Conservation (phyloP, 345 rosid species). For the Luvunga scandens region DNA sequence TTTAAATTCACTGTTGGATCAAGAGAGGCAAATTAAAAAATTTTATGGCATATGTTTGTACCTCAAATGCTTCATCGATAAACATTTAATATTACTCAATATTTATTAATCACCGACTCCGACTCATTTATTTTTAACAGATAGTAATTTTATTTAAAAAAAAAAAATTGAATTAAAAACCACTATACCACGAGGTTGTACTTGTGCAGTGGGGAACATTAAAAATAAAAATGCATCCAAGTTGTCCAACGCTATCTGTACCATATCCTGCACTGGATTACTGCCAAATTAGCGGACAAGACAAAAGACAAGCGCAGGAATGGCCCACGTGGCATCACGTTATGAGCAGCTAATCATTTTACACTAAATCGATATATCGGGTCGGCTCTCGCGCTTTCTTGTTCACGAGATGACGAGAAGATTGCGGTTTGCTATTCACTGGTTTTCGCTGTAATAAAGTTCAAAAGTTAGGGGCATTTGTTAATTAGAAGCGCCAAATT, state of each 20-base stretch:
- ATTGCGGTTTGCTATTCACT: not conserved
- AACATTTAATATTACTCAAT: not conserved
- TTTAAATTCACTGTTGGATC: not conserved
- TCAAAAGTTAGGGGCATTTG: slow-evolving; percentile 18
- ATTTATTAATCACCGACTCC: not conserved
- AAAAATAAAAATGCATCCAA: too few species aligned
- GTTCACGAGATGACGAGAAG: slow-evolving; percentile 15
- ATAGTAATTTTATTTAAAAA: too few species aligned
- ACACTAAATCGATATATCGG: slow-evolving; percentile 2
- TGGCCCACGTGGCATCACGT: slow-evolving; percentile 22
- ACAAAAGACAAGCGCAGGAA: slow-evolving; percentile 15
- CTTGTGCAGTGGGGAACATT: too few species aligned
- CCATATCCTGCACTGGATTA: not conserved
- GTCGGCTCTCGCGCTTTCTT: slow-evolving; percentile 14
- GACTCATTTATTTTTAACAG: not conserved
- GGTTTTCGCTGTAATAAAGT: slow-evolving; percentile 23
- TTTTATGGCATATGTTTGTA: too few species aligned
- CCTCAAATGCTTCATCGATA: too few species aligned
- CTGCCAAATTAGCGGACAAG: not conserved
- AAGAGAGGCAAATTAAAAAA: not conserved
- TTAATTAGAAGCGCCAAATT: slow-evolving; percentile 32
- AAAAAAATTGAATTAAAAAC: too few species aligned
- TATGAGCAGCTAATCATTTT: not conserved
- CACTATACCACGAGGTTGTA: too few species aligned
- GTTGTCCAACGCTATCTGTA: too few species aligned